Base-by-base conservation (phyloP, 352 stramenopile genomes). In the Phytophthora hibernalis region DNA sequence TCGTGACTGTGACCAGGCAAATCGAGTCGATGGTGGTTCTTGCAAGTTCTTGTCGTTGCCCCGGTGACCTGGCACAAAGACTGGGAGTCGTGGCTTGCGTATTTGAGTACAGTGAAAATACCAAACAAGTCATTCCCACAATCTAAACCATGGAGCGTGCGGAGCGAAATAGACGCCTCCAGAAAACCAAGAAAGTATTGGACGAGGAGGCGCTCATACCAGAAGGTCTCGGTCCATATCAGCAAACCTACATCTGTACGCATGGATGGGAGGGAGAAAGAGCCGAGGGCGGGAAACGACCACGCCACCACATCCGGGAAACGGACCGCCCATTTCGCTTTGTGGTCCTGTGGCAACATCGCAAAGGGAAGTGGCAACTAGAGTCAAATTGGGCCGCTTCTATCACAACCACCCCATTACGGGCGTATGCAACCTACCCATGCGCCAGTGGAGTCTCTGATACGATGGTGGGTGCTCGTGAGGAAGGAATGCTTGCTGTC, bases 401-500 rank as follows among this genome's bases (percentile, higher is more conserved):
- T 20, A 35, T 18, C 54, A 61, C 28, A 61, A n/a, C n/a, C n/a
- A n/a, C n/a, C n/a, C n/a, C n/a, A n/a, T n/a, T n/a, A n/a, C n/a
- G n/a, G n/a, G n/a, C 45, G 16, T 40, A 53, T 20, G 37, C 28
- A 3, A 43, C 43, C 3, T 53, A 44, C 16, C 31, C 54, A 11
- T 18, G 37, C 15, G 18, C 20, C 9, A 20, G 33, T 20, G 30
- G 51, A 16, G 31, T 58, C 1, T n/a, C 11, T 0, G 31, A 61
- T 18, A 5, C 8, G 2, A 6, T 3, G 1, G 24, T 53, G 8
- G 24, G 5, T 9, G 43, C 42, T 4, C 42, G 42, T 10, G 43
- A 54, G 5, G 26, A 53, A 12, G 54, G 42, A 0, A 62, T 62
- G 54, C 42, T 62, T 0, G n/a, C 28, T 33, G 54, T 44, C 0